Evolutionary conservation across 108 stramenopile genomes (phyloP), one percentile per base, ranked within the genome.

Genomic region (Skeletonema menzelii): DNA sequence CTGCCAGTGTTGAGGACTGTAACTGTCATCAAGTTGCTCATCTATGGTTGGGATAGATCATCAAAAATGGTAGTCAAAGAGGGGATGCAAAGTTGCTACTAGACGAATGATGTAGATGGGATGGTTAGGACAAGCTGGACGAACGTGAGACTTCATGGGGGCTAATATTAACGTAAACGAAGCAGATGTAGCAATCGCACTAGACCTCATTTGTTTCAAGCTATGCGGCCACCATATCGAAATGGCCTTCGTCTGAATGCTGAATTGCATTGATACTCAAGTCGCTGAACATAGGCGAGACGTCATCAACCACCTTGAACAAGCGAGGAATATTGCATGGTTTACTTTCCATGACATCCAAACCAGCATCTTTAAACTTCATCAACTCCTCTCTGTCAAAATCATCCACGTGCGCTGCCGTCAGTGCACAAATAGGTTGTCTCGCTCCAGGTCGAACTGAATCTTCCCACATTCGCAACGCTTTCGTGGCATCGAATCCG

Each of bases 261-360:
- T 84, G 79, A 56, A 69, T 90, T 20, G 90, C 89, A 70, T 76
- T 87, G 35, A 94, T 92, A 62, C 88, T 91, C 70, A 96, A 77
- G 72, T 96, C 92, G 76, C 88, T 89, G 72, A 96, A 96, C 95
- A 96, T 96, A 10, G 92, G 92, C 27, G 92, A 91, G 7, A 96
- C 92, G 67, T 96, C 95, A 67, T 96, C 95, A 14, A 96, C 92
- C 12, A 96, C 92, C 77, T 95, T 95, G 82, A 95, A 91, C 32
- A 95, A 65, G 22, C 95, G 77, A 30, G 95, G 91, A 35, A 95
- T 91, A 47, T 93, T 95, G 70, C 87, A 91, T 11, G 95, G 95
- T 65, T 95, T 95, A 69, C 89, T 93, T 66, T 95, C 95, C 89
- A 95, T 88, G 22, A 95, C 95, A 81, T 95, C 91, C 34, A 95